Percentiles rank a stretch among this genome's conserved stretches.
These are phyloP conservation scores for Rhodotorula sp. DNA, from an alignment of 1,284 basidiomycete genomes.

Conservation along the genomic window DNA sequence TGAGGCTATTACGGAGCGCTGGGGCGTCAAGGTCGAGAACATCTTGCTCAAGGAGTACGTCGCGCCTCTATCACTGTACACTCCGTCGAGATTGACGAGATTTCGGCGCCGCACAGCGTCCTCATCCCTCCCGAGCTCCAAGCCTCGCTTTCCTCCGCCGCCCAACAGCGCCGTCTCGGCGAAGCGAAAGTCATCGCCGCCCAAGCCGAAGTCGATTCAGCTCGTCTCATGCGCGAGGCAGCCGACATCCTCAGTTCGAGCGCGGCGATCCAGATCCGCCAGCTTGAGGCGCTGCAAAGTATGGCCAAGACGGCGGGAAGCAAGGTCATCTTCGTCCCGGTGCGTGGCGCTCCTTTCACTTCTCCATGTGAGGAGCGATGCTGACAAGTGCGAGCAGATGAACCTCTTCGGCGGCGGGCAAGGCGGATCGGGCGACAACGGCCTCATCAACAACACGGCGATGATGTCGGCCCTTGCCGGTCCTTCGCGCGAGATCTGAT, in stretches of 20 bases:
- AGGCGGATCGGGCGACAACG: slow-evolving; percentile 7
- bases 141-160: slow-evolving; percentile 84
- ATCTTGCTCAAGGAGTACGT: slow-evolving; percentile 62
- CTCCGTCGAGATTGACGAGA: no score
- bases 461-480: slow-evolving; percentile 8
- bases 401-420: slow-evolving; percentile 7
- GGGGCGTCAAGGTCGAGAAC: slow-evolving; percentile 92
- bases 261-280: slow-evolving; percentile 79
- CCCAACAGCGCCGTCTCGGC: slow-evolving; percentile 88
- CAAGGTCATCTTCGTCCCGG: slow-evolving; percentile 38
- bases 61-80: no score
- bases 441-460: slow-evolving; percentile 16
- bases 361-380: no score
- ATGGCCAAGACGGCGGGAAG: not conserved
- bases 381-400: not conserved
- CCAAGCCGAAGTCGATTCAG: slow-evolving; percentile 67
- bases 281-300: slow-evolving; percentile 54
- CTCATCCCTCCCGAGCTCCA: slow-evolving; percentile 90
- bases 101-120: slow-evolving; percentile 52
- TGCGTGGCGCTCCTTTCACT: not conserved
- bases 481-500: no score
- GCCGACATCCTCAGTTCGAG: slow-evolving; percentile 28
- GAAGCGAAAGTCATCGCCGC: slow-evolving; percentile 96
- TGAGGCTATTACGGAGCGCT: slow-evolving; percentile 56
- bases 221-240: slow-evolving; percentile 27